Percentiles rank a stretch among this genome's conserved stretches.
These are phyloP conservation scores for Gastrodia elata DNA, from an alignment of 106 monocot genomes.

Conservation along the genomic window DNA sequence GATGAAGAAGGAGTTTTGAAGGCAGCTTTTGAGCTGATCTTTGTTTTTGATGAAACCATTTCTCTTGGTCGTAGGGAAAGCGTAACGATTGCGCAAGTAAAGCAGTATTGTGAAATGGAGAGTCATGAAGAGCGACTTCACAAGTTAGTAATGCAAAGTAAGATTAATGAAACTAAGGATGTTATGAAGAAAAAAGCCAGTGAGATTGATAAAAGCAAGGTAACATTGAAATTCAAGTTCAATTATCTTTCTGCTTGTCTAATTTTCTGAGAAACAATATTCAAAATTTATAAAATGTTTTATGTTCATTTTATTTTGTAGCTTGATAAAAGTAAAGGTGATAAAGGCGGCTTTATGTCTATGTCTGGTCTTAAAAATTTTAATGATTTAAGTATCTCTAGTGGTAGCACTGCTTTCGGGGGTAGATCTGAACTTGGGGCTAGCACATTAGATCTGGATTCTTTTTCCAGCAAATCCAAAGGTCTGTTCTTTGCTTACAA, in stretches of 20 bases:
- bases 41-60: slow-evolving; percentile 98
- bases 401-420: slow-evolving; percentile 82
- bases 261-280: too few relatives aligned
- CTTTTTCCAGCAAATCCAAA: slow-evolving; percentile 66
- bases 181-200: slow-evolving; percentile 88
- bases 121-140: slow-evolving; percentile 91
- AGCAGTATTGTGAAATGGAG: slow-evolving; percentile 99
- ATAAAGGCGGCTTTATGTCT: slow-evolving; percentile 75
- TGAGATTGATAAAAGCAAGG: slow-evolving; percentile 98
- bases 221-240: slow-evolving; percentile 10
- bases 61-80: slow-evolving; percentile 94
- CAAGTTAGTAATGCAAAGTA: slow-evolving; percentile 78
- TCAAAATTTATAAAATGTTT: background rate
- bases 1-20: slow-evolving; percentile 87
- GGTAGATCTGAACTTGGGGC: slow-evolving; percentile 87
- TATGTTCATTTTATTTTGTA: slow-evolving; percentile 17
- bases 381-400: slow-evolving; percentile 74
- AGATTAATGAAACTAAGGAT: slow-evolving; percentile 97
- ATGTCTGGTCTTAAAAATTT: slow-evolving; percentile 62
- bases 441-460: slow-evolving; percentile 50
- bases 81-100: slow-evolving; percentile 83
- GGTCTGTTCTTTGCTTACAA: slow-evolving; percentile 22
- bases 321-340: slow-evolving; percentile 85
- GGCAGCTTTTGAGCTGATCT: slow-evolving; percentile 87
- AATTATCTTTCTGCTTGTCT: background rate